A percentile compares a stretch with the other conserved stretches of the same genome.
Evolutionary conservation across 345 rosid genomes (phyloP).

Genomic region (rapeseed (Brassica napus)): DNA sequence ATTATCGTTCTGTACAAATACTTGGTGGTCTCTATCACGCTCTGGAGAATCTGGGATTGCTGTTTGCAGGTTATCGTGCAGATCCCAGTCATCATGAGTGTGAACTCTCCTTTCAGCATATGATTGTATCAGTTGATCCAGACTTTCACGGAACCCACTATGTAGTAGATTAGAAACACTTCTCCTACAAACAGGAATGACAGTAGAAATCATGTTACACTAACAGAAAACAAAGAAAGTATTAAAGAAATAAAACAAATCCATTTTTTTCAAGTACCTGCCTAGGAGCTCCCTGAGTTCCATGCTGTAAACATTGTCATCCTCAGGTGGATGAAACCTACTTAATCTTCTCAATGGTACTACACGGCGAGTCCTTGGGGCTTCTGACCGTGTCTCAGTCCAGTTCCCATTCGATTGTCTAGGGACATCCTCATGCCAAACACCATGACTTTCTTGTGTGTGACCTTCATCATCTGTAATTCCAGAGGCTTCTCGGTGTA

Average conservation of each 20-base stretch:
- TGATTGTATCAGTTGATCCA: constrained; percentile 93
- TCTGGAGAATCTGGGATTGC: constrained; percentile 63
- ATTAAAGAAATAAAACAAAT: neutral
- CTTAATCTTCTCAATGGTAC: constrained; percentile 70
- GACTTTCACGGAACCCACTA: constrained; percentile 98
- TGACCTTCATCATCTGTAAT: constrained; percentile 49
- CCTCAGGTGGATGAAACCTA: constrained; percentile 94
- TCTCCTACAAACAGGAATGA: constrained; percentile 54
- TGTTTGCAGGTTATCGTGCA: constrained; percentile 71
- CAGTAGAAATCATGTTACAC: neutral
- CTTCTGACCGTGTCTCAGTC: constrained; percentile 62
- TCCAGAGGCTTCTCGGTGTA: constrained; percentile 57
- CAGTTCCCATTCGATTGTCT: constrained; percentile 60
- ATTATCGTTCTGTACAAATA: constrained; percentile 60
- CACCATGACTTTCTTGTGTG: constrained; percentile 50
- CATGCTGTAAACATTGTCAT: constrained; percentile 92
- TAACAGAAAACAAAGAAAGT: constrained; percentile 18
- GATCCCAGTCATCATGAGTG: constrained; percentile 91
- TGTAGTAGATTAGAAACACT: constrained; percentile 97
- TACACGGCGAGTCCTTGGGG: constrained; percentile 63
- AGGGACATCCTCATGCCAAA: constrained; percentile 62
- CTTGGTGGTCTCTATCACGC: constrained; percentile 63
- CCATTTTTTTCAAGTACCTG: constrained; percentile 54
- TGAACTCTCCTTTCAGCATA: constrained; percentile 91
- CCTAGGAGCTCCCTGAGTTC: constrained; percentile 96